Percentiles rank a stretch among this genome's conserved stretches.
Evolutionary conservation across 306 rosid genomes (phyloP).

Genomic region (Hippophae rhamnoides): DNA sequence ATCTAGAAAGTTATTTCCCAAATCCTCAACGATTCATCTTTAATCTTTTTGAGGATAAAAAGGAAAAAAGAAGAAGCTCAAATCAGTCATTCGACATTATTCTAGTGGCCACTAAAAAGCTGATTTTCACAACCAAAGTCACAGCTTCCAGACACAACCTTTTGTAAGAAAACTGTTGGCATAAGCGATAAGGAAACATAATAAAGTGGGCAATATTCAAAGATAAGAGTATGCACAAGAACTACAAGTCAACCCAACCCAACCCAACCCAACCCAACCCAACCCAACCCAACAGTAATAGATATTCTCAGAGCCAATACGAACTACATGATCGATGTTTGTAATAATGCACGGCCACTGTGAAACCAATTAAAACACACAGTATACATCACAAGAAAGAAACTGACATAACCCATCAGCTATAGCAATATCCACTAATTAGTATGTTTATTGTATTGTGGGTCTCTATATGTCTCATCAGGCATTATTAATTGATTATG

Average conservation of each 20-base stretch:
- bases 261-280: neutral
- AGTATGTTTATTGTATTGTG: neutral
- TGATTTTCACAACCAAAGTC: constrained; percentile 3
- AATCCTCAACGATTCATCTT: constrained; percentile 1
- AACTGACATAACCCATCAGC: constrained; percentile 3
- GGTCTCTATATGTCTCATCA: neutral
- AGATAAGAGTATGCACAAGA: constrained; percentile 14
- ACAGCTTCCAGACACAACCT: constrained; percentile 1
- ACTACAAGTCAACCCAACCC: neutral
- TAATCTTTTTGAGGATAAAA: neutral
- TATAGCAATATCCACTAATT: neutral
- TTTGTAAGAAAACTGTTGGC: constrained; percentile 12
- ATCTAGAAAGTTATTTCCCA: too few species aligned
- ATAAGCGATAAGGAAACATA: constrained; percentile 2
- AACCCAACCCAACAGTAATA: constrained; percentile 9
- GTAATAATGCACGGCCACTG: constrained; percentile 16
- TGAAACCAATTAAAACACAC: constrained; percentile 5
- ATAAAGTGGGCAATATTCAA: constrained; percentile 15
- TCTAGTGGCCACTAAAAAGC: constrained; percentile 9
- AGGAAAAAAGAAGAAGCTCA: neutral
- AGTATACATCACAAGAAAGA: constrained; percentile 4
- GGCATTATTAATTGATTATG: neutral
- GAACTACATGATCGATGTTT: constrained; percentile 5
- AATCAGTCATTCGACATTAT: constrained; percentile 15
- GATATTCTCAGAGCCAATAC: constrained; percentile 19